These are phyloP conservation scores for Monosporascus sp. DNA, from an alignment of 2,329 filamentous ascomycete species.

Conservation along the genomic window DNA sequence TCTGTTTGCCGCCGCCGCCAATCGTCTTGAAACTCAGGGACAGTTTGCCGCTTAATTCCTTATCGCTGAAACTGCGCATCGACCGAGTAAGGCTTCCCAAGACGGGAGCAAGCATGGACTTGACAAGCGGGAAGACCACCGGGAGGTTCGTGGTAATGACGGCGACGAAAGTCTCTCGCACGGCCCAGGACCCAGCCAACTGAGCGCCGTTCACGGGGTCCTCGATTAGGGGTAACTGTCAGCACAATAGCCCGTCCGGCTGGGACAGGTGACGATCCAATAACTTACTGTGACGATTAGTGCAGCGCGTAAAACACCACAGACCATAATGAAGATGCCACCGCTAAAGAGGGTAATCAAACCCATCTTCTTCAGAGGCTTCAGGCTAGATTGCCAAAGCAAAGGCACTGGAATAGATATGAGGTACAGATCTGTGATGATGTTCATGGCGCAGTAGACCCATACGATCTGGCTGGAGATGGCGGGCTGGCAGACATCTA, in stretches of 20 bases:
- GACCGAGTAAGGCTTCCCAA: conserved; percentile 28
- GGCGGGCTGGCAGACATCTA: conserved; percentile 41
- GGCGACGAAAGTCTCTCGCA: conserved; percentile 39
- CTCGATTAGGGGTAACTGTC: conserved; percentile 14
- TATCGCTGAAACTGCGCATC: conserved; percentile 11
- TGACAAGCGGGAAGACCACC: conserved; percentile 40
- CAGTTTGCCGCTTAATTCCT: conserved; percentile 28
- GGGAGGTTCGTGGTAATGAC: conserved; percentile 38
- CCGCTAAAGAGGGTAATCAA: conserved; percentile 32
- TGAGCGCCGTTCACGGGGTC: conserved; percentile 35
- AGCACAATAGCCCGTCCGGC: background rate
- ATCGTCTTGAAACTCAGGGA: conserved; percentile 33
- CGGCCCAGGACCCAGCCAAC: conserved; percentile 36
- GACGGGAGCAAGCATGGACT: conserved; percentile 29
- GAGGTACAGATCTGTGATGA: conserved; percentile 53
- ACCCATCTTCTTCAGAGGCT: conserved; percentile 30
- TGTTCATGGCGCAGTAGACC: conserved; percentile 45
- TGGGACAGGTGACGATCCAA: background rate
- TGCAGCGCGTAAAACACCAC: conserved; percentile 30
- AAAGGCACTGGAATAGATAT: conserved; percentile 54
- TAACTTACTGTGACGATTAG: conserved; percentile 22
- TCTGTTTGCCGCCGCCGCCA: conserved; percentile 30
- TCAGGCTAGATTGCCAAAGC: conserved; percentile 33
- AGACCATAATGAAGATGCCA: conserved; percentile 34
- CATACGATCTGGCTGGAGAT: conserved; percentile 41